These are phyloP conservation scores for Rhododendron simsii DNA, from an alignment of 148 eudicot genomes.

Conservation along the genomic window DNA sequence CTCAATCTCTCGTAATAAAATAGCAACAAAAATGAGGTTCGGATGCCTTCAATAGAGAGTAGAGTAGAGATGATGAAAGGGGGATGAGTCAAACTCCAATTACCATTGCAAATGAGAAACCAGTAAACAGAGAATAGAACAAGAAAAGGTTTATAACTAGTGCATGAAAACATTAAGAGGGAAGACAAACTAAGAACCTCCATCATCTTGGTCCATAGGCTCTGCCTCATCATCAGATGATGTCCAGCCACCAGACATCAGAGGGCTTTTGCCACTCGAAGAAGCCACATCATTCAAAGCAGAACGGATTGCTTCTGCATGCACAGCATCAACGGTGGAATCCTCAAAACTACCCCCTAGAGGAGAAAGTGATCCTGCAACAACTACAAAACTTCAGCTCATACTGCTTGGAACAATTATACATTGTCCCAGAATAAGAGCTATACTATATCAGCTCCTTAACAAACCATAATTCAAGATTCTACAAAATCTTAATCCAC, in stretches of 20 bases:
- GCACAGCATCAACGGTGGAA: slow-evolving; percentile 44
- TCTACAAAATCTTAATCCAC: not conserved
- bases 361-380: slow-evolving; percentile 71
- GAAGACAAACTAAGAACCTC: slow-evolving; percentile 33
- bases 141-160: not conserved
- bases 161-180: not conserved
- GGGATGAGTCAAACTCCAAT: not conserved
- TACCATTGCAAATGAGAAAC: not conserved
- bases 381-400: not conserved
- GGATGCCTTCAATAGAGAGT: not conserved
- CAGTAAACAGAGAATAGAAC: not conserved
- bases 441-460: not conserved
- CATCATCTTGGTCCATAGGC: slow-evolving; percentile 74
- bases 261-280: slow-evolving; percentile 44
- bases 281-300: slow-evolving; percentile 77
- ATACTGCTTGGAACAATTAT: not conserved
- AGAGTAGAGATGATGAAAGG: not conserved
- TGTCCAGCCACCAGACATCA: slow-evolving; percentile 57
- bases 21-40: not conserved
- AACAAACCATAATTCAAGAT: not conserved
- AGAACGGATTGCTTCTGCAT: slow-evolving; percentile 66
- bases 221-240: slow-evolving; percentile 90
- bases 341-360: slow-evolving; percentile 50
- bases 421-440: not conserved
- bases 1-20: not conserved